Evolutionary conservation across 2,329 filamentous ascomycete species (phyloP), one percentile per base, ranked within the genome.

Genomic region (Botryotinia convoluta): DNA sequence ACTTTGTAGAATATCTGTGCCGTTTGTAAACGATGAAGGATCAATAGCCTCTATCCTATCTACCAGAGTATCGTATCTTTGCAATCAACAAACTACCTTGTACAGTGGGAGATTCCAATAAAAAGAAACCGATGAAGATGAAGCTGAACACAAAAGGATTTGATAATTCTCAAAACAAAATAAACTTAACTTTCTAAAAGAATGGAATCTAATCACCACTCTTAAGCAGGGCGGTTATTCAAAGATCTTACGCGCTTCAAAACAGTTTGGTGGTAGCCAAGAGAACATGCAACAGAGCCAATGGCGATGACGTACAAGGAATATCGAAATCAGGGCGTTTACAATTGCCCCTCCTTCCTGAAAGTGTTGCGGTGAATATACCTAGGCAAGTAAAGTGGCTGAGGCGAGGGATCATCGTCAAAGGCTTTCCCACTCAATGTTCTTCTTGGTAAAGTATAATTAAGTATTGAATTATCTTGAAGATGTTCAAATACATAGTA

Each of bases 231-330:
- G 44, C 63, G 63, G 64, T 54, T 20, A 39, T 51, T 51, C 32
- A 39, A 6, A 61, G 22, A 37, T 44, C 61, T 42, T 63, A 39
- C 26, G 16, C 35, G 64, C 64, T 54, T 39, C 64, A 22, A 54
- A 39, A 68, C 35, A 12, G 35, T 68, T 54, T 54, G 45, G 45
- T 68, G 45, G 42, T 35, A n/a, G 64, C 45, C 45, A 67, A 67
- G 45, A 54, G 22, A 54, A 39, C 26, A 54, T 51, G 14, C 12
- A 29, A 45, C 12, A 54, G 45, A 67, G 35, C 45, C 64, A 67
- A 67, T 67, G 64, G 37, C 26, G 45, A 68, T 68, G 64, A 68
- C 64, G 64, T 68, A 68, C 22, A 54, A 54, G 64, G 45, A 54
- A 35, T 39, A 35, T 14, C 5, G 22, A 29, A 68, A 39, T 68